Base-by-base conservation (phyloP, 2,329 filamentous ascomycete species). In the Aspergillus spinulosporus region DNA sequence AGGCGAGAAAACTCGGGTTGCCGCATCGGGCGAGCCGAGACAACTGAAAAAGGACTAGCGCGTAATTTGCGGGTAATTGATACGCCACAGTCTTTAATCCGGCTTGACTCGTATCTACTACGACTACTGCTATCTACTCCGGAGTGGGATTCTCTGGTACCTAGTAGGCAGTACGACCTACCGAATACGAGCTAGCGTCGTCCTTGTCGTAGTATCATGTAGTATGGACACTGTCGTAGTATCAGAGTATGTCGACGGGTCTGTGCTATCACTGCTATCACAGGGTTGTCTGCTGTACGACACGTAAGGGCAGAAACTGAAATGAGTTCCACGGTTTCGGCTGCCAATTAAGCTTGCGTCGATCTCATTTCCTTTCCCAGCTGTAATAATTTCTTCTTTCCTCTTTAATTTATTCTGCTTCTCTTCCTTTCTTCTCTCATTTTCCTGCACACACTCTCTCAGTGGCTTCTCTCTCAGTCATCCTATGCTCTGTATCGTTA, bases 21-120 rank as follows among this genome's bases (percentile, higher is more conserved):
- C 62, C 54, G 29, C 12, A 56, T 64, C 49, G 32, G 54, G 56
- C 26, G 40, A 55, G 15, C 59, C 57, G 54, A 14, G 6, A 36
- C 14, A 2, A 28, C 55, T 42, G 12, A 4, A 26, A 54, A 29
- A 4, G 59, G 62, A 15, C 42, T 64, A 37, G 39, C 15, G 34
- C 11, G 49, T 52, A 52, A 21, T 40, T 6, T 14, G 3, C n/a
- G n/a, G 43, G 49, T 52, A 52, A n/a, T 28, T 31, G 49, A 43
- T 51, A 44, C 49, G 39, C 29, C 49, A 44, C 39, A 44, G 14
- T 44, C 15, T 45, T 36, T 9, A 12, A 15, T 29, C 26, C 26
- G 26, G 26, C 26, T 28, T 28, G 26, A 28, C 26, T 28, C 26
- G 26, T 28, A 28, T 28, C 26, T 28, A 28, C 26, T 28, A 28